phyloP scores from a whole-genome alignment of 306 rosid genomes.

The Begonia fuchsioides region DNA sequence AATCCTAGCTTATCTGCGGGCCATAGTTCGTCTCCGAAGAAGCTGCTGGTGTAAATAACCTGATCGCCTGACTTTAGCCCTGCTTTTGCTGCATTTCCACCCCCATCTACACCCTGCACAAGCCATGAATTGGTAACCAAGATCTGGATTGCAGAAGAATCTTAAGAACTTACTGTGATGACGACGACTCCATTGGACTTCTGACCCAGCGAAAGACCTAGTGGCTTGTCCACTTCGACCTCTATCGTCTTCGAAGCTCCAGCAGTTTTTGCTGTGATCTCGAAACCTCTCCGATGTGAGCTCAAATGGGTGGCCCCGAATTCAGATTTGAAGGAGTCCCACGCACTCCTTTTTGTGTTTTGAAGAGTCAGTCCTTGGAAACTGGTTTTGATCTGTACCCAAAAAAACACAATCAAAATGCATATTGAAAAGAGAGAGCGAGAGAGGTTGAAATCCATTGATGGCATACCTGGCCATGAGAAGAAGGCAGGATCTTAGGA shows the following conservation, averaged over 20 bases:
- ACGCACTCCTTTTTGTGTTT: constrained; percentile 46
- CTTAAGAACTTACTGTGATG: constrained; percentile 44
- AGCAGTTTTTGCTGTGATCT: constrained; percentile 61
- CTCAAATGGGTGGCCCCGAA: constrained; percentile 13
- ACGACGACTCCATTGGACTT: constrained; percentile 64
- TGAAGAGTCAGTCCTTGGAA: constrained; percentile 63
- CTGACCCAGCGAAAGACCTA: constrained; percentile 95
- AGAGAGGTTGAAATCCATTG: neutral
- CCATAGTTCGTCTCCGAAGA: constrained; percentile 98
- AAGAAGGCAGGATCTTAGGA: neutral
- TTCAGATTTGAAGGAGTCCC: constrained; percentile 23
- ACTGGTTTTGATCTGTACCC: constrained; percentile 35
- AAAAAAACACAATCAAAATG: too few relatives aligned
- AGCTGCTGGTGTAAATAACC: constrained; percentile 89
- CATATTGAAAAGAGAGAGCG: neutral
- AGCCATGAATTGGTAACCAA: too few relatives aligned
- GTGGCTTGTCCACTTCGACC: constrained; percentile 90
- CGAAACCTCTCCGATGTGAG: constrained; percentile 25
- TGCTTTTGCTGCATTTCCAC: constrained; percentile 95
- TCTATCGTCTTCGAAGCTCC: constrained; percentile 81
- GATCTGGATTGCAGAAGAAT: too few relatives aligned
- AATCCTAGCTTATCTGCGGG: constrained; percentile 99
- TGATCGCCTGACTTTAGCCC: constrained; percentile 87
- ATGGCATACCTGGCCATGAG: neutral
- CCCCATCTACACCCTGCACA: constrained; percentile 77